Conservation (phyloP, 2,329 filamentous ascomycete genomes). For the Hymenoscyphus infarciens region DNA sequence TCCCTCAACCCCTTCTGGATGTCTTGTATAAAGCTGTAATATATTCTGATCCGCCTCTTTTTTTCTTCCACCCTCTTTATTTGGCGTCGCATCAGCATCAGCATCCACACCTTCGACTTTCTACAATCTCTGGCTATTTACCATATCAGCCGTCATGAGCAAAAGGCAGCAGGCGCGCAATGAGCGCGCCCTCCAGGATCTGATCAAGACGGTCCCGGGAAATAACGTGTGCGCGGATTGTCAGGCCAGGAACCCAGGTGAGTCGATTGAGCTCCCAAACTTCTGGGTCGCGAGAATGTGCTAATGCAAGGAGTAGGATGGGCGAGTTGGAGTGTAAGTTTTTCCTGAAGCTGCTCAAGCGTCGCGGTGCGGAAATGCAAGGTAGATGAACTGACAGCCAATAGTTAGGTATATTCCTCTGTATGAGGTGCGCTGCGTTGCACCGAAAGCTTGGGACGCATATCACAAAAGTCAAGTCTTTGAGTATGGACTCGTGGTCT, state of each 20-base stretch:
- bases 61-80: conserved; percentile 6
- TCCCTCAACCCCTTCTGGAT: conserved; percentile 16
- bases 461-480: conserved; percentile 96
- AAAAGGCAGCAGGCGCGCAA: conserved; percentile 98
- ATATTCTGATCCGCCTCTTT: conserved; percentile 5
- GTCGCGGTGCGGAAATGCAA: background rate
- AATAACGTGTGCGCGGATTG: conserved; percentile 96
- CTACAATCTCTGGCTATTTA: conserved; percentile 7
- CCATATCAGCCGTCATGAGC: conserved; percentile 72
- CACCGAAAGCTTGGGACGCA: conserved; percentile 97
- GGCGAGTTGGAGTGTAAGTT: conserved; percentile 38
- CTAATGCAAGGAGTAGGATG: conserved; percentile 30
- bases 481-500: conserved; percentile 98
- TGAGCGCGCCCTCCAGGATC: conserved; percentile 84
- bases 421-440: conserved; percentile 93
- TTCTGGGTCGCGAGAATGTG: conserved; percentile 8
- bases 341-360: conserved; percentile 1
- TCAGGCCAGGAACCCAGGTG: conserved; percentile 85
- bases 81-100: conserved; percentile 9
- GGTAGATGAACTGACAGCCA: conserved; percentile 22
- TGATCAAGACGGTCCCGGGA: conserved; percentile 78
- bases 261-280: conserved; percentile 29
- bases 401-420: conserved; percentile 90
- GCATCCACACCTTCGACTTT: background rate
- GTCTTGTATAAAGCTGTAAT: conserved; percentile 28